These are phyloP conservation scores for Entelexis sorbosivorans DNA, from an alignment of 1,139 yeast genomes.

Conservation along the genomic window DNA sequence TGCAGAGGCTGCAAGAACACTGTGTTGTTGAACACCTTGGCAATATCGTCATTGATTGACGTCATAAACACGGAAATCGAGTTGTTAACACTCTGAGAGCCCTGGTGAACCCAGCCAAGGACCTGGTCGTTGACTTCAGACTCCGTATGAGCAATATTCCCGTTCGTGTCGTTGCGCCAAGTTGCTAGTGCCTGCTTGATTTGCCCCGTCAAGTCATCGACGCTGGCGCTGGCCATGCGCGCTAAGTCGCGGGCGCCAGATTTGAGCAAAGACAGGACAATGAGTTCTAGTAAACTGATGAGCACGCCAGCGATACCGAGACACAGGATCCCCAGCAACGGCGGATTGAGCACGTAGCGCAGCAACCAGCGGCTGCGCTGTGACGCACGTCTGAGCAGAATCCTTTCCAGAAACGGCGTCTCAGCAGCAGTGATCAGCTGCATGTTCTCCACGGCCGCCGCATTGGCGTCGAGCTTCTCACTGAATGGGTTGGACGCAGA, in stretches of 20 bases:
- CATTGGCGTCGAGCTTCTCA: neutral
- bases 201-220: conserved; percentile 19
- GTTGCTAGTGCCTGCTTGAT: conserved; percentile 2
- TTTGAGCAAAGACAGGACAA: conserved; percentile 31
- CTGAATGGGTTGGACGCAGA: neutral
- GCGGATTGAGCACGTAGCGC: conserved; percentile 14
- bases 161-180: conserved; percentile 48
- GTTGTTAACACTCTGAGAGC: conserved; percentile 45
- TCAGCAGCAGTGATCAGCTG: neutral
- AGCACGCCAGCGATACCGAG: conserved; percentile 38
- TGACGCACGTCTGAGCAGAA: neutral
- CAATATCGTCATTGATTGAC: conserved; percentile 45
- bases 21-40: conserved; percentile 53
- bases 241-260: conserved; percentile 21
- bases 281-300: conserved; percentile 36
- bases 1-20: conserved; percentile 50
- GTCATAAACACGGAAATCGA: conserved; percentile 43
- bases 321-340: conserved; percentile 30
- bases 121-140: conserved; percentile 46
- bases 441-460: neutral
- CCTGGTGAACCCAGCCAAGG: conserved; percentile 52
- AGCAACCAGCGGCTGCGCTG: conserved; percentile 25
- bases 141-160: conserved; percentile 38
- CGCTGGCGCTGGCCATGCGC: conserved; percentile 15
- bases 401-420: conserved; percentile 1